Evolutionary conservation across 345 rosid species (phyloP).

Genomic region (Jatropha curcas): DNA sequence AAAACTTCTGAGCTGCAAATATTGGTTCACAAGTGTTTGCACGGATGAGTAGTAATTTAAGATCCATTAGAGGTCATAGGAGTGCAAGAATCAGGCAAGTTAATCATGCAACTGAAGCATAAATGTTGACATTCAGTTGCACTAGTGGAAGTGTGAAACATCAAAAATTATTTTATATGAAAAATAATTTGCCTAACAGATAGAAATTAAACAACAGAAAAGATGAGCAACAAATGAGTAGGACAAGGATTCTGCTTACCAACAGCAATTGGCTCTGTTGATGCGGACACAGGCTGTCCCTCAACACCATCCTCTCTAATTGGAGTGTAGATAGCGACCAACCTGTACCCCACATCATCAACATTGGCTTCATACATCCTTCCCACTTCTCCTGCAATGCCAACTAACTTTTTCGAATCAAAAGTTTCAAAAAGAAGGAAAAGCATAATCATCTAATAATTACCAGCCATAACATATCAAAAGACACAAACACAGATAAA

Average conservation of each 20-base stretch:
- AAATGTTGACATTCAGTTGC: background rate
- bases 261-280: constrained; percentile 89
- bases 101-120: background rate
- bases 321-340: constrained; percentile 88
- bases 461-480: background rate
- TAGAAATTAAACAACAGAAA: background rate
- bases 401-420: constrained; percentile 20
- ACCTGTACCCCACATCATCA: constrained; percentile 96
- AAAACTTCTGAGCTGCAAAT: background rate
- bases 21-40: background rate
- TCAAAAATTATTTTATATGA: background rate
- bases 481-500: background rate
- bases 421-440: background rate
- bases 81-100: background rate
- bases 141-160: background rate
- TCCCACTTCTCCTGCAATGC: constrained; percentile 81
- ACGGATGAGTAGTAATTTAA: background rate
- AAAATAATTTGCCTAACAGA: background rate
- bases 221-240: background rate
- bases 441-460: background rate
- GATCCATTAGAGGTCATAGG: background rate
- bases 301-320: constrained; percentile 88
- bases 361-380: constrained; percentile 96
- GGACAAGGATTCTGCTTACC: constrained; percentile 44
- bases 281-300: constrained; percentile 95